Evolutionary conservation across 768 basidiomycete genomes (phyloP).

Genomic region (Agrocybe praecox): DNA sequence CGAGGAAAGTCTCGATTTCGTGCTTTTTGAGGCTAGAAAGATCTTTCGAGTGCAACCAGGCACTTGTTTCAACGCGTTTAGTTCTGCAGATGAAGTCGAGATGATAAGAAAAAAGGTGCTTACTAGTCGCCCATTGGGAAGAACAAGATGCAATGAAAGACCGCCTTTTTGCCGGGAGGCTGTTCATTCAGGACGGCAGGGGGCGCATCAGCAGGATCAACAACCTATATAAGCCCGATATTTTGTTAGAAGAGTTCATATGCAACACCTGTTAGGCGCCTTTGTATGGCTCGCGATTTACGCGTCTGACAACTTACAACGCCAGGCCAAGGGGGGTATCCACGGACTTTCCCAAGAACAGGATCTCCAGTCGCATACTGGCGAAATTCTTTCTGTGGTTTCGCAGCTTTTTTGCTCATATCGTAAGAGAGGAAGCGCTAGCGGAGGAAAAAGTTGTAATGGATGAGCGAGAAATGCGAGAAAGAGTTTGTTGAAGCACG

Average conservation of each 20-base stretch:
- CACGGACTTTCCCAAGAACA: constrained; percentile 92
- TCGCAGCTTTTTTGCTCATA: constrained; percentile 63
- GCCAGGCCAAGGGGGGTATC: constrained; percentile 94
- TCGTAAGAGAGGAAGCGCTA: constrained; percentile 4
- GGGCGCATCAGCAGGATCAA: constrained; percentile 72
- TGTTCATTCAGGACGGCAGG: constrained; percentile 65
- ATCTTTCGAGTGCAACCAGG: constrained; percentile 85
- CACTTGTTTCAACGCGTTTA: constrained; percentile 43
- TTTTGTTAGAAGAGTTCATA: constrained; percentile 9
- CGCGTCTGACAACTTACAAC: constrained; percentile 61
- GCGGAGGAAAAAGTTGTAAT: background rate
- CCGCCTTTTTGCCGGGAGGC: constrained; percentile 71
- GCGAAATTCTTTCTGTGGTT: constrained; percentile 45
- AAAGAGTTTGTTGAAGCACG: constrained; percentile 25
- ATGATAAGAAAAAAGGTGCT: constrained; percentile 35
- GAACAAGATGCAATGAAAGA: constrained; percentile 75
- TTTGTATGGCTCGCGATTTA: constrained; percentile 9
- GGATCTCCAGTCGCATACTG: constrained; percentile 77
- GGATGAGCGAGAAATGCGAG: constrained; percentile 6
- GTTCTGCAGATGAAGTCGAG: constrained; percentile 3
- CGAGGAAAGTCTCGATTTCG: constrained; percentile 85
- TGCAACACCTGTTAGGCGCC: no score
- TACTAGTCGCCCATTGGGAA: constrained; percentile 96
- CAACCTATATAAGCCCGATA: constrained; percentile 55
- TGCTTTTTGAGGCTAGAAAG: constrained; percentile 75